Evolutionary conservation across 2,329 filamentous ascomycete species (phyloP).

Genomic region (Herpotrichia juniperi): DNA sequence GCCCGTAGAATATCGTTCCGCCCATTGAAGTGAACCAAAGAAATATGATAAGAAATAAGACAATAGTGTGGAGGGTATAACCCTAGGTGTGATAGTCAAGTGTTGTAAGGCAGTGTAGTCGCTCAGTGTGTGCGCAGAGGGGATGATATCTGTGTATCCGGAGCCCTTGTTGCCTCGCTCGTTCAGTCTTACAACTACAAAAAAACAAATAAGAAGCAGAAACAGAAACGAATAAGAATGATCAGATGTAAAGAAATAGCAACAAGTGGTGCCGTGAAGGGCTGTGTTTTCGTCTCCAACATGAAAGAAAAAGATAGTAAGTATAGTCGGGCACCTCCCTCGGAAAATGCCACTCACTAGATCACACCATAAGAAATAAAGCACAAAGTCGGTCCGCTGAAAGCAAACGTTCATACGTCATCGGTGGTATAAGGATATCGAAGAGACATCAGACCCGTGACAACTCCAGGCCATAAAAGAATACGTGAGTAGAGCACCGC

Average conservation of each 20-base stretch:
- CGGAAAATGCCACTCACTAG: no score
- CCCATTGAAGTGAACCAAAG: background rate
- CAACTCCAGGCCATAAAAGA: slow-evolving; percentile 17
- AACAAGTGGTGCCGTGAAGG: slow-evolving; percentile 4
- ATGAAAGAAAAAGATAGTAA: slow-evolving; percentile 7
- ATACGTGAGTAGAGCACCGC: slow-evolving; percentile 19
- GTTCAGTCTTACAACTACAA: slow-evolving; percentile 17
- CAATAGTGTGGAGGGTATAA: slow-evolving; percentile 4
- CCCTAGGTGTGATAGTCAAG: slow-evolving; percentile 4
- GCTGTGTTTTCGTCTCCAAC: slow-evolving; percentile 16
- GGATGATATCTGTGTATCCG: slow-evolving; percentile 5
- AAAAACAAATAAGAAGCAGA: slow-evolving; percentile 11
- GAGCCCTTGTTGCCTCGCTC: background rate
- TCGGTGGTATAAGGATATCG: slow-evolving; percentile 19
- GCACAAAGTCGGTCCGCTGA: no score
- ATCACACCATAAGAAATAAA: slow-evolving; percentile 10
- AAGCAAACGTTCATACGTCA: slow-evolving; percentile 14
- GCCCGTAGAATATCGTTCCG: background rate
- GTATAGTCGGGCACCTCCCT: slow-evolving; percentile 1
- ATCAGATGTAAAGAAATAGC: slow-evolving; percentile 4
- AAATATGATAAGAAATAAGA: slow-evolving; percentile 3
- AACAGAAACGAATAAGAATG: slow-evolving; percentile 1
- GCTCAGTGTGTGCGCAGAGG: background rate
- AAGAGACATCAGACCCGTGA: slow-evolving; percentile 14
- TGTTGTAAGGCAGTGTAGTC: slow-evolving; percentile 15